Conservation (phyloP, 148 eudicot species). For the Linanthus parryae region DNA sequence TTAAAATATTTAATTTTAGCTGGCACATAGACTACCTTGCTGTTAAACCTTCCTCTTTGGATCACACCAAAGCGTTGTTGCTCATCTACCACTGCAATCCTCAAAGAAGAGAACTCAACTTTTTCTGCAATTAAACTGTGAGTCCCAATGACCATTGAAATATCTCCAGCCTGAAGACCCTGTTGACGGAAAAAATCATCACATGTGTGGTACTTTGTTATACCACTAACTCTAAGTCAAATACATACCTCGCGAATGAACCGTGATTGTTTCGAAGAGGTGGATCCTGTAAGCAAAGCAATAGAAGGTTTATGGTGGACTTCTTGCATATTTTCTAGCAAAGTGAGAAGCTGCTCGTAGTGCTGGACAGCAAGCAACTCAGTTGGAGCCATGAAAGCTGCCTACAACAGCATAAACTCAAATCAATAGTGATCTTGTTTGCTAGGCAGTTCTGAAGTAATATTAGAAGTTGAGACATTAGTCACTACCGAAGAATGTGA, state of each 20-base stretch:
- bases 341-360: constrained; percentile 51
- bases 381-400: constrained; percentile 97
- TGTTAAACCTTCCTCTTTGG: constrained; percentile 89
- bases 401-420: constrained; percentile 34
- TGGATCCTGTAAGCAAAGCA: constrained; percentile 88
- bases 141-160: constrained; percentile 86
- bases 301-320: constrained; percentile 46
- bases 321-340: constrained; percentile 51
- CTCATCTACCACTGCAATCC: constrained; percentile 90
- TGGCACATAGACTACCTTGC: constrained; percentile 54
- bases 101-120: constrained; percentile 70
- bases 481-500: no score
- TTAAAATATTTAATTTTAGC: neutral
- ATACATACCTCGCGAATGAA: constrained; percentile 59
- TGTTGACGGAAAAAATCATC: constrained; percentile 23
- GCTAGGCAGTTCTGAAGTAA: neutral
- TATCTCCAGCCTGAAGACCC: constrained; percentile 81
- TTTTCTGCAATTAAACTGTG: constrained; percentile 85
- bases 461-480: neutral
- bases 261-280: constrained; percentile 71
- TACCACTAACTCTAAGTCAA: constrained; percentile 1
- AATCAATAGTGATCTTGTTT: constrained; percentile 5
- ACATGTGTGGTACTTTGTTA: neutral
- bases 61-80: constrained; percentile 99
- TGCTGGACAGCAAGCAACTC: constrained; percentile 96